Percentiles rank a stretch among this genome's conserved stretches.
These are phyloP conservation scores for Chaetomium strumarium DNA, from an alignment of 2,329 filamentous ascomycete species.

Conservation along the genomic window DNA sequence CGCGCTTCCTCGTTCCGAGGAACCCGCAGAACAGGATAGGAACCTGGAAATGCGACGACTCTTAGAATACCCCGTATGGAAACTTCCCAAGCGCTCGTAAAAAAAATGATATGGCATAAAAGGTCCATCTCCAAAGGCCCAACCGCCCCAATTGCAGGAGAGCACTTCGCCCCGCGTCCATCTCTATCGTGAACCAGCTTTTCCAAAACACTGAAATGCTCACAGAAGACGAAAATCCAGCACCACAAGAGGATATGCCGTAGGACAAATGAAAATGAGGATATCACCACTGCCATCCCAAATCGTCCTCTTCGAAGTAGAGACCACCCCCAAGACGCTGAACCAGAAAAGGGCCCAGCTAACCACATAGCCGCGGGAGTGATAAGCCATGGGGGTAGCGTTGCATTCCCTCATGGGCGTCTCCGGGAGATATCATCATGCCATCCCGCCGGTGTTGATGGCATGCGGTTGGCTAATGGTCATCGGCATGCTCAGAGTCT, in stretches of 20 bases:
- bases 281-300: no score
- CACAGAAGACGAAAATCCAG: no score
- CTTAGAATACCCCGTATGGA: not conserved
- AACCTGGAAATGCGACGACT: not conserved
- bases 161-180: no score
- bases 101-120: no score
- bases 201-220: no score
- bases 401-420: not conserved
- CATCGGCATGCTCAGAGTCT: conserved; percentile 60
- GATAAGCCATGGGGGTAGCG: not conserved
- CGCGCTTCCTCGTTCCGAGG: not conserved
- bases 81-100: no score
- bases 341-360: not conserved
- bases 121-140: no score
- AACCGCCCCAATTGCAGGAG: no score
- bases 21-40: not conserved
- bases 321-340: not conserved
- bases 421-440: not conserved
- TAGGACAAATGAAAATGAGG: no score
- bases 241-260: no score
- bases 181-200: no score
- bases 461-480: conserved; percentile 50
- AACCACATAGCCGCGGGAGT: not conserved
- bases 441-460: conserved; percentile 37
- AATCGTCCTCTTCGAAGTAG: no score